These are phyloP conservation scores for Trifolium repens DNA, from an alignment of 306 rosid species.

Conservation along the genomic window DNA sequence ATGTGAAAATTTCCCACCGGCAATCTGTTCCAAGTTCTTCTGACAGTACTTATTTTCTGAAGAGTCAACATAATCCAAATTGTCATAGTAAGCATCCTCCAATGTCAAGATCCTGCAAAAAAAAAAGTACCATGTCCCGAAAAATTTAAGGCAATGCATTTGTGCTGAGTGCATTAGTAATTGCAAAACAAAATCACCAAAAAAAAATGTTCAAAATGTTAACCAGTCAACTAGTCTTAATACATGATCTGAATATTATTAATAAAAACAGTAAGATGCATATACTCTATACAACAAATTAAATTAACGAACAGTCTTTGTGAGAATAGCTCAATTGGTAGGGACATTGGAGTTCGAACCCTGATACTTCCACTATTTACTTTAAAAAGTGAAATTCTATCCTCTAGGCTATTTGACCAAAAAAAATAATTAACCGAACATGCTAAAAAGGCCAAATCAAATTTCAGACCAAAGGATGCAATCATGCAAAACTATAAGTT, in stretches of 20 bases:
- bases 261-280: not conserved
- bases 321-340: too few species aligned
- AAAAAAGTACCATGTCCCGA: constrained; percentile 31
- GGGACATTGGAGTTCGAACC: too few species aligned
- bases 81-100: constrained; percentile 91
- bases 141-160: constrained; percentile 23
- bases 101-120: constrained; percentile 87
- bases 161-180: not conserved
- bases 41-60: constrained; percentile 54
- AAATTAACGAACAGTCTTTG: not conserved
- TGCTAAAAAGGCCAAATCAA: constrained; percentile 21
- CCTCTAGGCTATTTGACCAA: too few species aligned
- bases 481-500: constrained; percentile 23
- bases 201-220: not conserved
- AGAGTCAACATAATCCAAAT: constrained; percentile 53
- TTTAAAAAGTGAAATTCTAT: too few species aligned
- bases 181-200: constrained; percentile 9
- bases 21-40: constrained; percentile 57
- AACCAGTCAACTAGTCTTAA: constrained; percentile 9
- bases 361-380: too few species aligned
- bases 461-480: constrained; percentile 27
- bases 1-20: constrained; percentile 57
- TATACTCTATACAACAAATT: not conserved
- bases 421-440: not conserved
- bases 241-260: not conserved